A percentile compares a stretch with the other conserved stretches of the same genome.
Conservation (phyloP, 306 rosid genomes). For the Prunus padus region DNA sequence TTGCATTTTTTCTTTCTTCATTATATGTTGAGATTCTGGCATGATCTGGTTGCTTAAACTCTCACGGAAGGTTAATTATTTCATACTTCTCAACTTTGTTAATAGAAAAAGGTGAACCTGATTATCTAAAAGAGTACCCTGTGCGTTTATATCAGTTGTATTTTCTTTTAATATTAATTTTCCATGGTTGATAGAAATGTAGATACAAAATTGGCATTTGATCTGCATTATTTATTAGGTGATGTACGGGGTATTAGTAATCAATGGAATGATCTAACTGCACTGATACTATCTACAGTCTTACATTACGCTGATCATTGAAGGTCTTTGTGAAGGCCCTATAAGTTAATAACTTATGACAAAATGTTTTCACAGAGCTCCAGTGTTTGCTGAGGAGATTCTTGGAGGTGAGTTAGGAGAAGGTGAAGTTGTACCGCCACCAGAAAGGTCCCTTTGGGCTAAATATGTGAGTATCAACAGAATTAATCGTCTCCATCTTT, state of each 20-base stretch:
- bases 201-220: background rate
- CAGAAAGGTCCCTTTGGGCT: conserved; percentile 89
- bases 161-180: background rate
- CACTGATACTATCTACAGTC: background rate
- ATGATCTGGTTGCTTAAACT: background rate
- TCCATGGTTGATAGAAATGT: background rate
- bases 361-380: conserved; percentile 56
- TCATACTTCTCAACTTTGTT: background rate
- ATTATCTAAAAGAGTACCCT: background rate
- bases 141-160: conserved; percentile 2
- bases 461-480: conserved; percentile 75
- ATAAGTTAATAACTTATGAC: conserved; percentile 1
- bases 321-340: background rate
- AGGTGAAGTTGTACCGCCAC: conserved; percentile 65
- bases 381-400: conserved; percentile 75
- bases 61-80: background rate
- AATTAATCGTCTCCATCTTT: background rate
- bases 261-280: background rate
- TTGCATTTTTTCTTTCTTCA: conserved; percentile 3
- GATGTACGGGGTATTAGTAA: background rate
- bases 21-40: conserved; percentile 8
- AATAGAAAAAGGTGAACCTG: background rate
- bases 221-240: background rate
- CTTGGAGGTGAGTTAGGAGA: conserved; percentile 68
- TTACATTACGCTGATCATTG: background rate